Evolutionary conservation across 768 basidiomycete genomes (phyloP).

Genomic region (Hypholoma sublateritium): DNA sequence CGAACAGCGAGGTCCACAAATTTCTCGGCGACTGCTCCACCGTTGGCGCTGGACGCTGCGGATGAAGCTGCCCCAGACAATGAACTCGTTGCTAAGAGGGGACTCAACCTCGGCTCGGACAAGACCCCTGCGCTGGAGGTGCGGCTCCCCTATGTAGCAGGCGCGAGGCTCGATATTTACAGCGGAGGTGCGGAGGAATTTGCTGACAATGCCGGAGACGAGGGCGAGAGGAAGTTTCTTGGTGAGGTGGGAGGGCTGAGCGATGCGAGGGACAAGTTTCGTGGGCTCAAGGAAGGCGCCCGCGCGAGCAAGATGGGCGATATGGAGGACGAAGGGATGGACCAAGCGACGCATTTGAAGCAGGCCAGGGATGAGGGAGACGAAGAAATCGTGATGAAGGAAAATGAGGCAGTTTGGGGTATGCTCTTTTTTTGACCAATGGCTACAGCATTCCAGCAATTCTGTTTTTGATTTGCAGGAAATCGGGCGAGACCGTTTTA

Average conservation of each 20-base stretch:
- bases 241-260: slow-evolving; percentile 20
- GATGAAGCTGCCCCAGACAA: slow-evolving; percentile 70
- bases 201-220: slow-evolving; percentile 27
- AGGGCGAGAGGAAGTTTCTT: slow-evolving; percentile 30
- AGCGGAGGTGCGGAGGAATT: slow-evolving; percentile 36
- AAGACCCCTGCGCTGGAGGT: slow-evolving; percentile 37
- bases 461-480: slow-evolving; percentile 13
- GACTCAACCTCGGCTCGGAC: slow-evolving; percentile 25
- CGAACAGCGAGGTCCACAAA: slow-evolving; percentile 93
- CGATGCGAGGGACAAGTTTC: slow-evolving; percentile 13
- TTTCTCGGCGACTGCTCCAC: slow-evolving; percentile 76
- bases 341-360: not conserved
- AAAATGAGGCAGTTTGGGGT: slow-evolving; percentile 33
- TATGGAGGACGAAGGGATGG: not conserved
- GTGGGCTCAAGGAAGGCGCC: not conserved
- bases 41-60: slow-evolving; percentile 62
- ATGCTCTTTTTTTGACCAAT: slow-evolving; percentile 26
- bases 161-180: slow-evolving; percentile 45
- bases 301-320: not conserved
- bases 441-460: slow-evolving; percentile 28
- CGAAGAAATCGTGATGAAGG: slow-evolving; percentile 25
- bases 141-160: slow-evolving; percentile 30
- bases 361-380: not conserved
- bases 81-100: slow-evolving; percentile 57
- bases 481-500: slow-evolving; percentile 21